phyloP scores from a whole-genome alignment of 768 basidiomycete genomes.

The Chalciporus pseudorubinellus region DNA sequence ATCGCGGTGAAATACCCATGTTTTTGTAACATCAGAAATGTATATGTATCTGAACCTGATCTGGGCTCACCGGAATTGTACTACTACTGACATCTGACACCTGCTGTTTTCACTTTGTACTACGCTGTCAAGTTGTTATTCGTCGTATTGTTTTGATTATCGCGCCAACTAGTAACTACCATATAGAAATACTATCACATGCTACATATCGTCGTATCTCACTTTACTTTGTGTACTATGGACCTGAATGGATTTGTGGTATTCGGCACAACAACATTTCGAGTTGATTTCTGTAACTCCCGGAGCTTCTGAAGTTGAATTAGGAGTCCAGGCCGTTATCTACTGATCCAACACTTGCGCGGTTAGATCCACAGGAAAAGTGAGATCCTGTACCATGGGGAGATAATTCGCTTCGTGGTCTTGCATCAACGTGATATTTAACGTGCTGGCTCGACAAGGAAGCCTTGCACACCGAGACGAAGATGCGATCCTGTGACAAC shows the following conservation, averaged over 20 bases:
- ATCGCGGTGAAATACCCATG: constrained; percentile 16
- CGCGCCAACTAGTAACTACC: constrained; percentile 4
- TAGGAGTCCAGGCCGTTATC: too few relatives aligned
- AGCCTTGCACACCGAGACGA: too few relatives aligned
- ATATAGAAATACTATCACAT: constrained; percentile 8
- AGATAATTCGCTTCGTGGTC: too few relatives aligned
- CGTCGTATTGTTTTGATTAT: constrained; percentile 14
- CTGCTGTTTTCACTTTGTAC: constrained; percentile 2
- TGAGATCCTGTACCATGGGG: too few relatives aligned
- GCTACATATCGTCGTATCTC: background rate
- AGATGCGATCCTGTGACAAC: background rate
- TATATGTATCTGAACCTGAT: constrained; percentile 8
- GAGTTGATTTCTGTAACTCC: too few relatives aligned
- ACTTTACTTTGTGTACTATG: constrained; percentile 8
- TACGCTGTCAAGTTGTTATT: background rate
- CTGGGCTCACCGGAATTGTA: constrained; percentile 11
- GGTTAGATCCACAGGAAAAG: too few relatives aligned
- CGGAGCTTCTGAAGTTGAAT: background rate
- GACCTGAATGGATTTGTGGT: background rate
- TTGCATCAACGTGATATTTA: background rate
- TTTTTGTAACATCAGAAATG: constrained; percentile 10
- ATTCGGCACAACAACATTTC: too few relatives aligned
- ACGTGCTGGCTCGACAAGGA: too few relatives aligned
- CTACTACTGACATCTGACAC: constrained; percentile 5
- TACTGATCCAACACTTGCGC: too few relatives aligned